Percentiles rank a stretch among this genome's conserved stretches.
Evolutionary conservation across 2,329 filamentous ascomycete genomes (phyloP).

Genomic region (Cadophora sp.): DNA sequence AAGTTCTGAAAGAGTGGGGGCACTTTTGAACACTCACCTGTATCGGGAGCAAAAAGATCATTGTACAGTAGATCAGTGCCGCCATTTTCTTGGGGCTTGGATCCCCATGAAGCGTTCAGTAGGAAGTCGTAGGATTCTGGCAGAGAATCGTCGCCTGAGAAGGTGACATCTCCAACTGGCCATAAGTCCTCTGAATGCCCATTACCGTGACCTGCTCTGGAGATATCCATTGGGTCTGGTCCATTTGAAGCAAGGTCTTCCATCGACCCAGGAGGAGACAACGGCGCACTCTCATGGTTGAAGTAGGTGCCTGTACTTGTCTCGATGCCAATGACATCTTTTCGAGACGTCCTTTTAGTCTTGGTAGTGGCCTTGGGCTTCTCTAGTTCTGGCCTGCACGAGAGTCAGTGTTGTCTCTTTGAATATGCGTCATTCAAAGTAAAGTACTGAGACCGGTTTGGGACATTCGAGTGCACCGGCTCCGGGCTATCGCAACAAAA

Average conservation of each 20-base stretch:
- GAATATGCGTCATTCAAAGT: too few relatives aligned
- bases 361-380: constrained; percentile 18
- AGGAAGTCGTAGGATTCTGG: constrained; percentile 35
- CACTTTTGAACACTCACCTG: constrained; percentile 42
- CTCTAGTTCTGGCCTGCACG: constrained; percentile 30
- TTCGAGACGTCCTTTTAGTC: constrained; percentile 16
- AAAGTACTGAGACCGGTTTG: not conserved
- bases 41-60: constrained; percentile 65
- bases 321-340: not conserved
- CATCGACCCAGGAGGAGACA: constrained; percentile 23
- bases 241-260: not conserved
- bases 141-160: constrained; percentile 8
- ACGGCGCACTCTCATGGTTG: constrained; percentile 12
- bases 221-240: constrained; percentile 9
- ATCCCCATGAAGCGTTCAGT: constrained; percentile 41
- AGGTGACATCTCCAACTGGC: constrained; percentile 14
- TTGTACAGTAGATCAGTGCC: constrained; percentile 51
- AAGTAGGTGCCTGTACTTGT: constrained; percentile 6
- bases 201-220: not conserved
- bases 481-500: too few relatives aligned
- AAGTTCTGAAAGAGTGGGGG: not conserved
- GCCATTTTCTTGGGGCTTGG: constrained; percentile 37
- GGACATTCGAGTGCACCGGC: not conserved
- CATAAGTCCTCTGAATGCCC: constrained; percentile 24
- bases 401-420: not conserved